Evolutionary conservation across 148 eudicot species (phyloP), one percentile per base, ranked within the genome.

Genomic region (Fagopyrum esculentum): DNA sequence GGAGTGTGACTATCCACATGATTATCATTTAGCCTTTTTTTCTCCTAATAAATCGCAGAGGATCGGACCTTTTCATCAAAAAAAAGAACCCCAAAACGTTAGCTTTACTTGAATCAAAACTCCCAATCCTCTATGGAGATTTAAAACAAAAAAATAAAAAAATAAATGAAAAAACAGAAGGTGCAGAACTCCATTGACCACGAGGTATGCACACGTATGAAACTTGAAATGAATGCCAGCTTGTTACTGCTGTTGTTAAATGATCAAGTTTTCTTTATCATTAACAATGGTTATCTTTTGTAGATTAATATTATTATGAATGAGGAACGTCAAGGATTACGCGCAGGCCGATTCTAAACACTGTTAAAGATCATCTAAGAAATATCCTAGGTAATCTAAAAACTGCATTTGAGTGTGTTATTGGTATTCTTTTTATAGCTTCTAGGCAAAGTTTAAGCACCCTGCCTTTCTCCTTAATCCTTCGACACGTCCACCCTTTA

Each of bases 401-500:
- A 40, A 66, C 9, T 66, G 47, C 71, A 66, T 66, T 66, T 66
- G 71, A 46, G 71, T 66, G 71, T 66, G 71, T 35, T 12, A 22
- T 19, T 49, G 57, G 44, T 49, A 49, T 49, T 72, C 57, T 47
- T 72, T 47, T 47, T 19, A 69, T 22, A 16, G 26, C 61, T 7
- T 57, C 63, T 57, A 66, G 46, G 71, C 71, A 40, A 15, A 40
- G 4, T 72, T 72, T 72, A 72, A 72, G 74, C 74, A 17, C 16
- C 40, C 56, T 49, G 55, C 59, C 57, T 72, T 35, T 72, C 45
- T 49, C 74, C 57, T 49, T 48, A 26, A 72, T 48, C 44, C n/a
- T 43, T 7, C 35, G 74, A 72, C 74, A 72, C 74, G 74, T 72
- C 74, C 74, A 54, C 11, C 43, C 17, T 66, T 40, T 12, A 66